A percentile compares a stretch with the other conserved stretches of the same genome.
These are phyloP conservation scores for Eutypa lata DNA, from an alignment of 2,329 filamentous ascomycete species.

Conservation along the genomic window DNA sequence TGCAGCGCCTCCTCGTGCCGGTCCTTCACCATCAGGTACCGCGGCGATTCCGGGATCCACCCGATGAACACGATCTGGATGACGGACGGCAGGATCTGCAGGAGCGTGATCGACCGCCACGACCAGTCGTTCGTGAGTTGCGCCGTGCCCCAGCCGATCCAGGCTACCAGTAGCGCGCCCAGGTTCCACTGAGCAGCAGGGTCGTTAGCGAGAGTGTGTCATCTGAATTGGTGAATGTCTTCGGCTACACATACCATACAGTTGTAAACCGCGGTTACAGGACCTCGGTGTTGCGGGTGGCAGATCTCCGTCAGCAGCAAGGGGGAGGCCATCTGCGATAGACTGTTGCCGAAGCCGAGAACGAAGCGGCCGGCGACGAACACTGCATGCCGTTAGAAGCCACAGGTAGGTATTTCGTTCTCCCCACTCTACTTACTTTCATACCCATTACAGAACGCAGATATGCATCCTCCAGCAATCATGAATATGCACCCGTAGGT, in stretches of 20 bases:
- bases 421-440: constrained; percentile 27
- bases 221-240: neutral
- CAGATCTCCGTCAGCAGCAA: constrained; percentile 64
- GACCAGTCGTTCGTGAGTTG: constrained; percentile 59
- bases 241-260: constrained; percentile 38
- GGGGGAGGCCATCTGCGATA: constrained; percentile 62
- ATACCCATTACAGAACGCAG: constrained; percentile 38
- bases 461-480: constrained; percentile 47
- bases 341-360: constrained; percentile 65
- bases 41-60: constrained; percentile 65
- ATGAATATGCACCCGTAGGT: constrained; percentile 51
- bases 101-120: constrained; percentile 64
- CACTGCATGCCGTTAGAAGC: constrained; percentile 40
- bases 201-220: too few species aligned
- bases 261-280: constrained; percentile 65
- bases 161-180: constrained; percentile 51
- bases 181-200: constrained; percentile 51
- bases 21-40: constrained; percentile 63
- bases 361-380: constrained; percentile 60
- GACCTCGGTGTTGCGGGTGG: constrained; percentile 66
- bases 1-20: constrained; percentile 58
- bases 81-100: constrained; percentile 60
- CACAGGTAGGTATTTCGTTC: neutral
- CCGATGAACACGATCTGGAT: constrained; percentile 65
- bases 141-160: constrained; percentile 62